phyloP scores from a whole-genome alignment of 306 rosid genomes.

The Acacia confusa region DNA sequence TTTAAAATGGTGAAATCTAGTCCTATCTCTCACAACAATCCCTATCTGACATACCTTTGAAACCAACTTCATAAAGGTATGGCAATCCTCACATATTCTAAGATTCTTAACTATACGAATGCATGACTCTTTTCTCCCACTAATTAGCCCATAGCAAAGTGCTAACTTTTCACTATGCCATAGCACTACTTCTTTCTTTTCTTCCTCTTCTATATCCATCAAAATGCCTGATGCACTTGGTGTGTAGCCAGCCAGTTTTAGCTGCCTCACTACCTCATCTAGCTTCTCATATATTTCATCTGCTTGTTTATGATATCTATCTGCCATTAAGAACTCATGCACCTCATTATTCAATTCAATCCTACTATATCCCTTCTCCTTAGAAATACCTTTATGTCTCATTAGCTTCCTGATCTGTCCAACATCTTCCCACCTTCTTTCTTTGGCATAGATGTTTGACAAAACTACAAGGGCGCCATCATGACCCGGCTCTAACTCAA shows the following conservation, averaged over 20 bases:
- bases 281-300: slow-evolving; percentile 69
- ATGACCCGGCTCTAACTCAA: slow-evolving; percentile 69
- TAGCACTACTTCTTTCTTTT: slow-evolving; percentile 64
- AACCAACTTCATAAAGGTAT: slow-evolving; percentile 76
- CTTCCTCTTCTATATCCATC: slow-evolving; percentile 78
- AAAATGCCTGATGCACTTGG: slow-evolving; percentile 54
- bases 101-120: slow-evolving; percentile 76
- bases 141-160: slow-evolving; percentile 65
- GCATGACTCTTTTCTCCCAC: slow-evolving; percentile 40
- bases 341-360: slow-evolving; percentile 65
- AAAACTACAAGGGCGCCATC: slow-evolving; percentile 80
- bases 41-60: slow-evolving; percentile 65
- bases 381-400: slow-evolving; percentile 59
- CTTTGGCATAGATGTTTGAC: slow-evolving; percentile 80
- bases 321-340: slow-evolving; percentile 77
- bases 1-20: slow-evolving; percentile 77
- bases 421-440: slow-evolving; percentile 79
- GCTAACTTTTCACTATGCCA: slow-evolving; percentile 93
- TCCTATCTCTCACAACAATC: slow-evolving; percentile 74
- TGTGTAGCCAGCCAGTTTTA: slow-evolving; percentile 65
- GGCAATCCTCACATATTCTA: slow-evolving; percentile 84
- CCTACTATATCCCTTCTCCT: slow-evolving; percentile 78
- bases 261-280: slow-evolving; percentile 58
- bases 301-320: slow-evolving; percentile 66
- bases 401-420: slow-evolving; percentile 61